A percentile compares a stretch with the other conserved stretches of the same genome.
These are phyloP conservation scores for Debaryomycetaceae sp. DNA, from an alignment of 1,139 yeast genomes.

Conservation along the genomic window DNA sequence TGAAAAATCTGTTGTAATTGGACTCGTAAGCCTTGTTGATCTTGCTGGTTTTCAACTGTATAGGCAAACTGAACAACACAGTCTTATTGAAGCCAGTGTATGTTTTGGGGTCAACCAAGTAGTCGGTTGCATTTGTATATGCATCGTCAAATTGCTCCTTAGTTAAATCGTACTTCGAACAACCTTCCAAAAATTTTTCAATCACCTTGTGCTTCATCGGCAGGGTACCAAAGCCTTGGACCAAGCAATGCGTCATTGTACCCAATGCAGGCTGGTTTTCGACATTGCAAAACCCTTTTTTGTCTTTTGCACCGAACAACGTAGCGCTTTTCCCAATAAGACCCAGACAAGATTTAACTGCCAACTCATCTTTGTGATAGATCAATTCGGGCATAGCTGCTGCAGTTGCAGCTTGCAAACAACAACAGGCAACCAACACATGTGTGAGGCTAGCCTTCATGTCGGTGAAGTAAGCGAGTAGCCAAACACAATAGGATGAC, in stretches of 20 bases:
- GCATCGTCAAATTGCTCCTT: conserved; percentile 24
- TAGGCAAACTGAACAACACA: conserved; percentile 28
- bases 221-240: conserved; percentile 14
- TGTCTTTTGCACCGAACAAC: conserved; percentile 23
- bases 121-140: conserved; percentile 34
- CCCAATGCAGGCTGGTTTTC: conserved; percentile 37
- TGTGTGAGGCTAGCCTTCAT: too few relatives aligned
- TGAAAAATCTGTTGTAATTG: conserved; percentile 34
- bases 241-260: conserved; percentile 33
- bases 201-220: conserved; percentile 19
- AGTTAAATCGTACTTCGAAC: conserved; percentile 25
- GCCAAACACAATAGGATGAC: too few relatives aligned
- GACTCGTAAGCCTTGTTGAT: conserved; percentile 33
- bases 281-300: conserved; percentile 26
- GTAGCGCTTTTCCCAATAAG: conserved; percentile 22
- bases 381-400: conserved; percentile 13
- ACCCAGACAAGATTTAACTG: conserved; percentile 25
- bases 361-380: conserved; percentile 15
- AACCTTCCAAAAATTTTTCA: conserved; percentile 21
- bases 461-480: too few relatives aligned
- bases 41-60: conserved; percentile 16
- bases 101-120: conserved; percentile 22
- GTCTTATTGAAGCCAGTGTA: conserved; percentile 24
- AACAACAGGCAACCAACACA: too few relatives aligned
- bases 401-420: too few relatives aligned